Conservation (phyloP, 768 basidiomycete genomes). For the Auriculariales sp. region DNA sequence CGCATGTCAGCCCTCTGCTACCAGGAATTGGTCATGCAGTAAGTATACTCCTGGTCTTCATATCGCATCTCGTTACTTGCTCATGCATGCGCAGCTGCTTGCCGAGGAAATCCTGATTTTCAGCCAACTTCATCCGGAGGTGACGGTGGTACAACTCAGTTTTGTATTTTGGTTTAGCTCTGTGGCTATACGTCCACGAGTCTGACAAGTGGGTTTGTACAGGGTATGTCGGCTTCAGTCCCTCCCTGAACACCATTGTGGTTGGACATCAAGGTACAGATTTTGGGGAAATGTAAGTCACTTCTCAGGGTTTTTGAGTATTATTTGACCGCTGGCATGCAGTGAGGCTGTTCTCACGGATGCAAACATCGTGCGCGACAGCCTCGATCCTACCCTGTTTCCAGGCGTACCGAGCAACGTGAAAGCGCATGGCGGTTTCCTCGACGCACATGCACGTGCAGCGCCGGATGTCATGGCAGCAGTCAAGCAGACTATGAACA, state of each 20-base stretch:
- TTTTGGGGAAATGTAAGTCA: conserved; percentile 33
- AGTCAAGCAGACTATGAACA: conserved; percentile 24
- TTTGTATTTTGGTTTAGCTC: neutral
- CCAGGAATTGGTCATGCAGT: conserved; percentile 31
- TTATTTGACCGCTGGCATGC: neutral
- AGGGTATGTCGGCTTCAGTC: conserved; percentile 48
- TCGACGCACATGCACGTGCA: conserved; percentile 26
- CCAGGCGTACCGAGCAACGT: conserved; percentile 34
- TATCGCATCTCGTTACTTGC: neutral
- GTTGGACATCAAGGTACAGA: conserved; percentile 52
- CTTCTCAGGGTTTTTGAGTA: neutral
- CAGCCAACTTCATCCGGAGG: conserved; percentile 25
- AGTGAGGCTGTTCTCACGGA: conserved; percentile 41
- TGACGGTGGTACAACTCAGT: conserved; percentile 31
- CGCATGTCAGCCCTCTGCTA: conserved; percentile 28
- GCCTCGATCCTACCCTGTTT: conserved; percentile 33
- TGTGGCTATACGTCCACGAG: neutral
- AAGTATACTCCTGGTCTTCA: conserved; percentile 13
- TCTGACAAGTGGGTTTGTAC: neutral
- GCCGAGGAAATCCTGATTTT: neutral
- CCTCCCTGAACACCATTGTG: conserved; percentile 33
- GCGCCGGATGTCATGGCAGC: conserved; percentile 29
- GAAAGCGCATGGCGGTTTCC: conserved; percentile 40
- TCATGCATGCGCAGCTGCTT: neutral
- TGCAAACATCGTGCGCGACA: conserved; percentile 22